Conservation (phyloP, 225 moss, liverwort and hornwort genomes). For the Physcomitrium patens region DNA sequence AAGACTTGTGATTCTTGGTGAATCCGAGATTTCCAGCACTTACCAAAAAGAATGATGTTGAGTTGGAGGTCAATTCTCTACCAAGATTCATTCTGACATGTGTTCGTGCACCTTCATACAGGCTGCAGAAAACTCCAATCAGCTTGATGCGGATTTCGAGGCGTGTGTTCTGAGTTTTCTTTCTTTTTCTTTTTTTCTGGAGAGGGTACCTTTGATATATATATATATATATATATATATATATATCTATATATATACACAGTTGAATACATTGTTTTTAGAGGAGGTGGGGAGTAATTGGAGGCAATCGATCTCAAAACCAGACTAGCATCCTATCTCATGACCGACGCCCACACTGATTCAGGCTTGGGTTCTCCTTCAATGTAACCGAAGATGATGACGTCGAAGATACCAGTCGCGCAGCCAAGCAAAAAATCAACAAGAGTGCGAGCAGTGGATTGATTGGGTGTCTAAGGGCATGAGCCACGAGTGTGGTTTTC, state of each 20-base stretch:
- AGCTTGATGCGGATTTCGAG: slow-evolving; percentile 3
- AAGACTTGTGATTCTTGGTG: not conserved
- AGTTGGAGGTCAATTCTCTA: not conserved
- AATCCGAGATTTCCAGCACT: not conserved
- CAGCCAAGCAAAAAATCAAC: slow-evolving; percentile 27
- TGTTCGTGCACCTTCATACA: slow-evolving; percentile 26
- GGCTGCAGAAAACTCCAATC: slow-evolving; percentile 18
- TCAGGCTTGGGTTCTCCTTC: slow-evolving; percentile 8
- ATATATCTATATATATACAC: too few relatives aligned
- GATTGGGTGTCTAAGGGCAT: slow-evolving; percentile 45
- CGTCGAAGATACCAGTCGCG: slow-evolving; percentile 31
- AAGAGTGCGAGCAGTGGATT: slow-evolving; percentile 23
- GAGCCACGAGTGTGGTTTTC: slow-evolving; percentile 37
- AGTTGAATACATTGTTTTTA: too few relatives aligned
- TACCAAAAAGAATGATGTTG: not conserved
- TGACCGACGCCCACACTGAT: too few relatives aligned
- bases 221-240: slow-evolving; percentile 3
- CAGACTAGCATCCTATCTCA: too few relatives aligned
- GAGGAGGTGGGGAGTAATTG: too few relatives aligned
- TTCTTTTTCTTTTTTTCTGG: slow-evolving; percentile 14
- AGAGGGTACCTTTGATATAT: not conserved
- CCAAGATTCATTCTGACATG: not conserved
- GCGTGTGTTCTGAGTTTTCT: slow-evolving; percentile 16
- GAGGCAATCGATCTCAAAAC: too few relatives aligned
- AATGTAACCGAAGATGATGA: slow-evolving; percentile 30